A percentile compares a stretch with the other conserved stretches of the same genome.
Conservation (phyloP, 2,329 filamentous ascomycete species). For the Waltergamsia citrina region DNA sequence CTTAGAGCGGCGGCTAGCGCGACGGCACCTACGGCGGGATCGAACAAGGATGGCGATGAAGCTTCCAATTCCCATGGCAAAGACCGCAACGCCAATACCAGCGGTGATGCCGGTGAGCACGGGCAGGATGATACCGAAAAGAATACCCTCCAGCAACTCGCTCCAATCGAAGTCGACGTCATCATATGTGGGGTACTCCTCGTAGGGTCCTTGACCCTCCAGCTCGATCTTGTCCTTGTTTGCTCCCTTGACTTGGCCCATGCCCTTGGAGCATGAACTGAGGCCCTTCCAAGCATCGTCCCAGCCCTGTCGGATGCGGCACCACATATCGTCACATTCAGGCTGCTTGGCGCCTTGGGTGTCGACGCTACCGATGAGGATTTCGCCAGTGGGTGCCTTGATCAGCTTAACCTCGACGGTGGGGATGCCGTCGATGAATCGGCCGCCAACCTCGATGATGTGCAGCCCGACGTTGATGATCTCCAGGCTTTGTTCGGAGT, state of each 20-base stretch:
- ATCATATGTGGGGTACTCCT: constrained; percentile 1
- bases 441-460: constrained; percentile 49
- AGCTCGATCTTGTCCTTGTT: constrained; percentile 6
- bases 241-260: constrained; percentile 9
- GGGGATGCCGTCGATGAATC: constrained; percentile 44
- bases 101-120: constrained; percentile 59
- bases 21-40: constrained; percentile 11
- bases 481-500: constrained; percentile 40
- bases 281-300: constrained; percentile 15
- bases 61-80: constrained; percentile 59
- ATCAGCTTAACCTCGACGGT: constrained; percentile 52
- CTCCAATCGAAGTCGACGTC: constrained; percentile 24
- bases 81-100: constrained; percentile 55
- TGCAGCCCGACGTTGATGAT: constrained; percentile 45
- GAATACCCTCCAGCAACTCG: constrained; percentile 43
- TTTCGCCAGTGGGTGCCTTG: constrained; percentile 43
- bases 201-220: constrained; percentile 5
- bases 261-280: constrained; percentile 12
- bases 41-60: constrained; percentile 51
- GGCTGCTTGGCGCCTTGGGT: constrained; percentile 14
- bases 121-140: constrained; percentile 56
- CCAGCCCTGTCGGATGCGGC: constrained; percentile 31
- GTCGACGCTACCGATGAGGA: constrained; percentile 43
- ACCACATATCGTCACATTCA: constrained; percentile 38
- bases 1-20: constrained; percentile 21